Evolutionary conservation across 2,329 filamentous ascomycete species (phyloP).

Genomic region (Dendryphion nanum): DNA sequence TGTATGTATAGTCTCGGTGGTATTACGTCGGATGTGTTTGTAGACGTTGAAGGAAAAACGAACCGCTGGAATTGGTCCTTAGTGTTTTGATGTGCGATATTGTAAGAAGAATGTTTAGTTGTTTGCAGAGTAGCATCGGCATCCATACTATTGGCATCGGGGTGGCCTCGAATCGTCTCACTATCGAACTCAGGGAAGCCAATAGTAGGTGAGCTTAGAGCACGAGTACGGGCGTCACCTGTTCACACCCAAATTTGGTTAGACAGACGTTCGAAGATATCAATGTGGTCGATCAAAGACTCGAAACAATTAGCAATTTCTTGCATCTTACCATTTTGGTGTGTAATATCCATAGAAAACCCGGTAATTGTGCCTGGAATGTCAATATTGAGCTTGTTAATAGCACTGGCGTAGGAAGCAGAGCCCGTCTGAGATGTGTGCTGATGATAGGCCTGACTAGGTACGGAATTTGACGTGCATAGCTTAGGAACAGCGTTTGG

Average conservation of each 20-base stretch:
- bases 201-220: slow-evolving; percentile 4
- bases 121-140: background rate
- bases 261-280: slow-evolving; percentile 16
- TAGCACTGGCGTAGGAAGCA: slow-evolving; percentile 12
- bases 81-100: background rate
- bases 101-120: background rate
- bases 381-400: slow-evolving; percentile 20
- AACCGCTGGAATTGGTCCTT: background rate
- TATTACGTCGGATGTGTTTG: background rate
- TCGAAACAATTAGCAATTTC: slow-evolving; percentile 21
- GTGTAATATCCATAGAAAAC: slow-evolving; percentile 19
- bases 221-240: slow-evolving; percentile 2
- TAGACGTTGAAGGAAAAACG: background rate
- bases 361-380: slow-evolving; percentile 18
- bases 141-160: background rate
- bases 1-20: background rate
- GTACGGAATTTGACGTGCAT: background rate
- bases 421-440: slow-evolving; percentile 6
- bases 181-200: slow-evolving; percentile 3
- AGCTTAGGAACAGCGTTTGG: background rate
- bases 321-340: slow-evolving; percentile 26
- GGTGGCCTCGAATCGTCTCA: slow-evolving; percentile 8
- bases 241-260: slow-evolving; percentile 1
- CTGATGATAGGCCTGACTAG: slow-evolving; percentile 1
- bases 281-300: slow-evolving; percentile 9